Evolutionary conservation across 202 grass and related monocot genomes (phyloP).

Genomic region (Carex sylvatica): DNA sequence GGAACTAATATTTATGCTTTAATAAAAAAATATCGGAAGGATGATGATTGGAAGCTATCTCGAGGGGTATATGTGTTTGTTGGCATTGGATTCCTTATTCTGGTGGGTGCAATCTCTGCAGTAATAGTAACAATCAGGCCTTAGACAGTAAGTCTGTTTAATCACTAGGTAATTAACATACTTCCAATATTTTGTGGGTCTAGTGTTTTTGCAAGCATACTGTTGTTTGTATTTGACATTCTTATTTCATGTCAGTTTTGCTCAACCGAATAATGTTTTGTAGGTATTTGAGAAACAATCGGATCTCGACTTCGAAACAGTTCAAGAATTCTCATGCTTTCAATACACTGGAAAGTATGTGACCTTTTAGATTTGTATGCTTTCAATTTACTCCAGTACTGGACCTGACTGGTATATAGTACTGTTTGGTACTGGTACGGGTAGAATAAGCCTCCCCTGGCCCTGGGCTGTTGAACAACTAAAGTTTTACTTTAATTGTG

Average conservation of each 20-base stretch:
- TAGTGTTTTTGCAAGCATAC: too few relatives aligned
- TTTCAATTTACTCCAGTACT: conserved; percentile 4
- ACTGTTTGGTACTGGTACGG: neutral
- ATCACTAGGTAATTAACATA: too few relatives aligned
- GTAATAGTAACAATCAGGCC: too few relatives aligned
- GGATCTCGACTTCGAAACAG: conserved; percentile 35
- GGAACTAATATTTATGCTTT: too few relatives aligned
- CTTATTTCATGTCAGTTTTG: neutral
- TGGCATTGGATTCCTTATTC: too few relatives aligned
- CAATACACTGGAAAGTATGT: conserved; percentile 67
- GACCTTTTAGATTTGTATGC: neutral
- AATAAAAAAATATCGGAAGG: too few relatives aligned
- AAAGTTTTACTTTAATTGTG: neutral
- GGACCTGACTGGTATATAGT: neutral
- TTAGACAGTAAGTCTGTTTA: too few relatives aligned
- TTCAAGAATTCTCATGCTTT: conserved; percentile 72
- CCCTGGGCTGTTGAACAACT: neutral
- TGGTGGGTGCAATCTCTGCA: too few relatives aligned
- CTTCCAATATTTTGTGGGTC: too few relatives aligned
- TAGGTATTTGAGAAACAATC: conserved; percentile 63
- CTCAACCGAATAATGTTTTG: conserved; percentile 12
- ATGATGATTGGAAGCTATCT: too few relatives aligned
- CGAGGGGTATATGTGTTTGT: too few relatives aligned
- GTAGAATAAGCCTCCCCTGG: neutral
- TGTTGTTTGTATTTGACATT: neutral